Evolutionary conservation across 306 rosid species (phyloP).

Genomic region (Gastrolobium bilobum): DNA sequence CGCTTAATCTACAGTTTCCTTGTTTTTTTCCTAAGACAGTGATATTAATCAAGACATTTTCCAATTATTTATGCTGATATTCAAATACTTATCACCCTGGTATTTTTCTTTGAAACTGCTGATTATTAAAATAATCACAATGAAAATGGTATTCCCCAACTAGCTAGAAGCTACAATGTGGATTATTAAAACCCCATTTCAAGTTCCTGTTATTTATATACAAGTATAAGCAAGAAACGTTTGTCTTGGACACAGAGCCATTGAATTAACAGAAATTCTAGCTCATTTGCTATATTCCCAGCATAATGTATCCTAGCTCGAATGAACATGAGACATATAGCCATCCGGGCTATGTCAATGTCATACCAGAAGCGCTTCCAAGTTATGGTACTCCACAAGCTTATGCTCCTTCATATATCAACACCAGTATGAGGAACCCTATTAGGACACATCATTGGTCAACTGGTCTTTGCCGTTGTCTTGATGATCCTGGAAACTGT

Average conservation of each 20-base stretch:
- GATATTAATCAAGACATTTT: neutral
- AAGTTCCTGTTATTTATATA: slow-evolving; percentile 29
- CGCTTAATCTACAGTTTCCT: neutral
- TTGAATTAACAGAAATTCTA: neutral
- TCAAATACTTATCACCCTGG: neutral
- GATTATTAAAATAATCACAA: slow-evolving; percentile 19
- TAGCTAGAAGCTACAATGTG: slow-evolving; percentile 15
- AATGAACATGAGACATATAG: slow-evolving; percentile 49
- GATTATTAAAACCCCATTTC: neutral
- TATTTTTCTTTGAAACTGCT: slow-evolving; percentile 37
- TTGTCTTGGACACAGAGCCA: neutral
- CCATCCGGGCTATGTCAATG: slow-evolving; percentile 43
- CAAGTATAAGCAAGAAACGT: slow-evolving; percentile 6
- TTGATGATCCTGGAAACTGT: slow-evolving; percentile 73
- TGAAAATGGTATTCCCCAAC: neutral
- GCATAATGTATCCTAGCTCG: slow-evolving; percentile 55
- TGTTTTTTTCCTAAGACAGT: neutral
- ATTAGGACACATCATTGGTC: slow-evolving; percentile 58
- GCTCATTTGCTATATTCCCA: slow-evolving; percentile 4
- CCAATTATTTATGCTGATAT: slow-evolving; percentile 18
- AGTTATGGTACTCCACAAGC: slow-evolving; percentile 45
- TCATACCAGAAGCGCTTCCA: slow-evolving; percentile 40
- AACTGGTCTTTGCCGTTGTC: slow-evolving; percentile 73
- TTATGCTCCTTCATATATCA: slow-evolving; percentile 49
- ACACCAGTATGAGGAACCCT: neutral